Conservation (phyloP, 2,329 filamentous ascomycete genomes). For the Xylaria sp. region DNA sequence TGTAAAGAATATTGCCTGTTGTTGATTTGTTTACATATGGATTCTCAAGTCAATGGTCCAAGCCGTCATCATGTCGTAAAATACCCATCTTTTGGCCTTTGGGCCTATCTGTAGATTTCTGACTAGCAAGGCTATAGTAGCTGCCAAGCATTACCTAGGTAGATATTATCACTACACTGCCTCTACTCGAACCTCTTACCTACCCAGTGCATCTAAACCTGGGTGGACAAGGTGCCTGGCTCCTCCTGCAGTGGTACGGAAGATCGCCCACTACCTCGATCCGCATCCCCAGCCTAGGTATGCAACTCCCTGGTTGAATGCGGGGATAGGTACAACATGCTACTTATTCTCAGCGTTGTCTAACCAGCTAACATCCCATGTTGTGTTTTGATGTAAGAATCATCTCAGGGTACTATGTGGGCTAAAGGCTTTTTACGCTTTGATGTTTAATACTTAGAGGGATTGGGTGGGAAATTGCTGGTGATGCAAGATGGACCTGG, state of each 20-base stretch:
- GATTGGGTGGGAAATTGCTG: slow-evolving; percentile 8
- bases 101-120: too few relatives aligned
- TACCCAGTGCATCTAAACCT: neutral
- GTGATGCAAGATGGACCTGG: slow-evolving; percentile 4
- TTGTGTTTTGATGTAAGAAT: neutral
- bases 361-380: slow-evolving; percentile 19
- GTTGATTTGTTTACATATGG: too few relatives aligned
- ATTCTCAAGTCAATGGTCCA: slow-evolving; percentile 11
- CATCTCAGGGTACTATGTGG: neutral
- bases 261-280: slow-evolving; percentile 37
- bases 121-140: too few relatives aligned
- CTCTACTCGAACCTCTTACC: neutral
- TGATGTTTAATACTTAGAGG: neutral
- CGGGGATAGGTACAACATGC: slow-evolving; percentile 31
- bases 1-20: neutral
- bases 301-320: slow-evolving; percentile 35
- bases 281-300: slow-evolving; percentile 30
- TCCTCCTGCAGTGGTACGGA: slow-evolving; percentile 33
- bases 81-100: neutral
- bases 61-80: slow-evolving; percentile 32
- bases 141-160: neutral
- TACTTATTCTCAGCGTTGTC: slow-evolving; percentile 16
- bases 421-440: neutral
- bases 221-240: neutral
- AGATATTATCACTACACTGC: neutral